Evolutionary conservation across 2,329 filamentous ascomycete species (phyloP), one percentile per base, ranked within the genome.

Genomic region (Pyrenophora tritici-repentis): DNA sequence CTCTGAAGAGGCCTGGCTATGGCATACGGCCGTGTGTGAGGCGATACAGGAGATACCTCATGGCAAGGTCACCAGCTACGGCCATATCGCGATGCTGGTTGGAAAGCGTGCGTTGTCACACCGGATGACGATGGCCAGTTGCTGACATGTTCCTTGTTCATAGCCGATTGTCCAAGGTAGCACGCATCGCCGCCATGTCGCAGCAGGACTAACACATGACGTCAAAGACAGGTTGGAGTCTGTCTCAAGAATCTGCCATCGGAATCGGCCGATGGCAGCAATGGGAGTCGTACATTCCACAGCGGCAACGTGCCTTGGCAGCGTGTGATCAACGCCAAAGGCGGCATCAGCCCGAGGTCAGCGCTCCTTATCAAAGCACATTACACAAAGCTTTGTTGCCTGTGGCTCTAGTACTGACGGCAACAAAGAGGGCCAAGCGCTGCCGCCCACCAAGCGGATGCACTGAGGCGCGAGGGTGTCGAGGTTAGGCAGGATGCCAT

Each of bases 291-390:
- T 33, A 64, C 76, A 50, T 95, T 88, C 76, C 87, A 96, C 72
- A 79, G 82, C 52, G 79, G 78, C 18, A 97, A 88, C 59, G 93
- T 97, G 3, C 93, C 93, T 0, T 97, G 93, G 93, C 93, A 97
- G 78, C 81, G 94, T 50, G 90, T 97, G 53, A 88, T 97, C 70
- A 96, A 93, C 72, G 78, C 90, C 12, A 93, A 89, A 74, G 92
- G 93, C 17, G 79, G 85, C 52, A 95, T 97, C 61, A 96, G 91
- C 37, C 89, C 89, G 6, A 84, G 92, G 90, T 93, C 67, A 61
- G 77, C 71, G 42, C 32, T 34, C 38, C 22, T 53, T 47, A 42
- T 53, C 35, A 35, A 46, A 18, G 42, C 47, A 44, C 22, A 24
- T 7, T 9, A 6, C 22, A 57, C 37, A 46, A 42, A 13, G 26